Evolutionary conservation across 257 asterid species (phyloP).

Genomic region (Fraxinus quadrangulata): DNA sequence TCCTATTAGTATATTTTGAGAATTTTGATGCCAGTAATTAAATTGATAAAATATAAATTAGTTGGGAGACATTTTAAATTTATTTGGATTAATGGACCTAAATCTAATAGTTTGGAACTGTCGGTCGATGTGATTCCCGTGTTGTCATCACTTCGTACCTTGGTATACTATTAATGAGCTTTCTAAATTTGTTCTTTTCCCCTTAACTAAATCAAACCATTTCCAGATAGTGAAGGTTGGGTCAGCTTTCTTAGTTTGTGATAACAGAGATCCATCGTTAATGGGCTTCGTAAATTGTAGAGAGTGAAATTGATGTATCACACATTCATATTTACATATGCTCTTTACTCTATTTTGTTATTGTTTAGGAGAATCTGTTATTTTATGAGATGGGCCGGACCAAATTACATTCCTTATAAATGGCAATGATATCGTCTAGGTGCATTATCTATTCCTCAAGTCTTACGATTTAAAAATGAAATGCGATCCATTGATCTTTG

Average conservation of each 20-base stretch:
- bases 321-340: background rate
- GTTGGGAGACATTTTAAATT: background rate
- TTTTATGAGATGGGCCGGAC: background rate
- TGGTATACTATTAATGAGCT: background rate
- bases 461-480: too few species aligned
- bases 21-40: background rate
- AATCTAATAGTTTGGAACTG: background rate
- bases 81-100: background rate
- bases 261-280: background rate
- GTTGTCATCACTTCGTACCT: background rate
- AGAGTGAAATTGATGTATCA: background rate
- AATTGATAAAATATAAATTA: too few species aligned
- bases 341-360: background rate
- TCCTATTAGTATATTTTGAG: too few species aligned
- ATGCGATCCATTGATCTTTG: too few species aligned
- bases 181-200: too few species aligned
- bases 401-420: background rate
- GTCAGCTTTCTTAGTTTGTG: background rate
- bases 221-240: background rate
- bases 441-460: too few species aligned
- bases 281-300: background rate
- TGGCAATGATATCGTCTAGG: too few species aligned
- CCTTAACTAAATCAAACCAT: background rate
- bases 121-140: background rate
- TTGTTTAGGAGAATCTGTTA: background rate